phyloP scores from a whole-genome alignment of 805 yeast genomes.

The Hanseniaspora taiwanica region DNA sequence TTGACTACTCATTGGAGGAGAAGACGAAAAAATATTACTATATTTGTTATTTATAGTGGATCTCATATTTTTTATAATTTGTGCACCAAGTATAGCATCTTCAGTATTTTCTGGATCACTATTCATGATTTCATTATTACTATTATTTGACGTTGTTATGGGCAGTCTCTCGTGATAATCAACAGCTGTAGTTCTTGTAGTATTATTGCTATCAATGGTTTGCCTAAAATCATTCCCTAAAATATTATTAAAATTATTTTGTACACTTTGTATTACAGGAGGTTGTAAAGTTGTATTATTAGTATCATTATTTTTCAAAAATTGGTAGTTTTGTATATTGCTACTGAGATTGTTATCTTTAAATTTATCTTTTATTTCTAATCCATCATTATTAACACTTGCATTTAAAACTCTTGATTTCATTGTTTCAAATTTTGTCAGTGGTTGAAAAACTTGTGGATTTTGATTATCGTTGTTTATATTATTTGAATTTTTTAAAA shows the following conservation, averaged over 20 bases:
- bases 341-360: too few species aligned
- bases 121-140: too few species aligned
- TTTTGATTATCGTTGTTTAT: conserved; percentile 1
- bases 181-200: too few species aligned
- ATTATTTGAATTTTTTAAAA: conserved; percentile 1
- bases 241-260: too few species aligned
- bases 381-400: background rate
- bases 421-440: background rate
- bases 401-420: background rate
- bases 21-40: background rate
- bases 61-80: background rate
- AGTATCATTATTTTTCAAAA: too few species aligned
- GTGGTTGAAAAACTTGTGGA: background rate
- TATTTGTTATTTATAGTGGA: background rate
- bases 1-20: background rate
- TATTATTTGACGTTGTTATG: background rate
- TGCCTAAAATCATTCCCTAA: too few species aligned
- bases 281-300: too few species aligned
- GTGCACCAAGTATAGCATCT: background rate
- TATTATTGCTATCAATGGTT: too few species aligned
- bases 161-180: background rate
- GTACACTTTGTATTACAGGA: too few species aligned
- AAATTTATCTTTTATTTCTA: too few species aligned
- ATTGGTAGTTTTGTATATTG: too few species aligned
- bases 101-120: too few species aligned